phyloP scores from a whole-genome alignment of 768 basidiomycete species.

The Boletus huronensis region DNA sequence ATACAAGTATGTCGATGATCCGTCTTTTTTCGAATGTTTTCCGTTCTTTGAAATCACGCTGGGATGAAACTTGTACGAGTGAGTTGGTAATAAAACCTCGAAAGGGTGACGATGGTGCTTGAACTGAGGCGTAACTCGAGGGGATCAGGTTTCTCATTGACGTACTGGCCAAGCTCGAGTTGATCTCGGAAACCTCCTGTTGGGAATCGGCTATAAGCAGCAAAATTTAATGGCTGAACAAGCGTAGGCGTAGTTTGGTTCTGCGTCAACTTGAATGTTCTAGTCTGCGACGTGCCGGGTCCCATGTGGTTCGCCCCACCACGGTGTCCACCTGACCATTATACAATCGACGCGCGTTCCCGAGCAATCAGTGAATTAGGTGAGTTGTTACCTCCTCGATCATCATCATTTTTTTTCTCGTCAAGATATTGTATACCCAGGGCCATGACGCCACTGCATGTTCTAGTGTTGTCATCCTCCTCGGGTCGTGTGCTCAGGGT shows the following conservation, averaged over 20 bases:
- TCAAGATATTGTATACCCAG: slow-evolving; percentile 6
- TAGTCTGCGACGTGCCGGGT: not conserved
- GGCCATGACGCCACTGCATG: slow-evolving; percentile 25
- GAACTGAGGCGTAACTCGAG: not conserved
- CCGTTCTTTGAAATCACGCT: not conserved
- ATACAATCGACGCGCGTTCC: not conserved
- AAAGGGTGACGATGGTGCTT: not conserved
- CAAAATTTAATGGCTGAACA: not conserved
- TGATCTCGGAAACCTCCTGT: slow-evolving; percentile 5
- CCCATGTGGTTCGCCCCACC: not conserved
- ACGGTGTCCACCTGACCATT: not conserved
- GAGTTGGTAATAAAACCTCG: not conserved
- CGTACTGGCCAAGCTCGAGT: not conserved
- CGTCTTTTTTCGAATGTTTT: not conserved
- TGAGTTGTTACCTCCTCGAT: slow-evolving; percentile 17
- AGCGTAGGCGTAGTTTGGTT: not conserved
- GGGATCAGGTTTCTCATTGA: not conserved
- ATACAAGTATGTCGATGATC: slow-evolving; percentile 32
- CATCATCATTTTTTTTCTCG: slow-evolving; percentile 8
- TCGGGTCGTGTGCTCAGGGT: slow-evolving; percentile 20
- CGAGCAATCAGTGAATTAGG: slow-evolving; percentile 14
- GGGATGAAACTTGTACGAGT: not conserved
- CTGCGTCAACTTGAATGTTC: not conserved
- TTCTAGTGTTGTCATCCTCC: slow-evolving; percentile 10
- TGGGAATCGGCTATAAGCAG: not conserved